Evolutionary conservation across 768 basidiomycete species (phyloP), one percentile per base, ranked within the genome.

Genomic region (Ramaria rubella): DNA sequence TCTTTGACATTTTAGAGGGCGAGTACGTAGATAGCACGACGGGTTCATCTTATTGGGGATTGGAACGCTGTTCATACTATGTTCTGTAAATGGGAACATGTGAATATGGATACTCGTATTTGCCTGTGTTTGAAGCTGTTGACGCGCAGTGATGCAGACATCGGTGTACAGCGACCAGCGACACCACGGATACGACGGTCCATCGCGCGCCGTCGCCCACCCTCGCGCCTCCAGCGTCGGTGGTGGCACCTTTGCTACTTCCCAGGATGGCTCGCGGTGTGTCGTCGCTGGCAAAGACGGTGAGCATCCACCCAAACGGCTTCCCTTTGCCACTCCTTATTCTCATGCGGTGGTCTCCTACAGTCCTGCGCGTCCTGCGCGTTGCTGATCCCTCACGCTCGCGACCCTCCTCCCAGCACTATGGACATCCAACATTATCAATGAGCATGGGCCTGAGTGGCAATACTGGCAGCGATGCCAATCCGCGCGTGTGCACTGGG

Each of bases 211-310:
- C 60, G 83, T 85, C 23, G 81, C 82, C 14, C 69, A 87, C 15
- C 72, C 75, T 12, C 76, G 83, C n/a, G 83, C 78, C 24, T 78
- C 82, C 23, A 69, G 81, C 1, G 72, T 67, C 57, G 86, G 87
- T 49, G 84, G 85, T 31, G 86, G 86, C 0, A 72, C 81, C 1
- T 80, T 91, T 43, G 77, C 86, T 23, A 82, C 78, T 63, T 83
- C 77, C 60, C 82, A 83, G 59, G 87, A 90, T 62, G 84, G 82
- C 1, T 65, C 62, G 34, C 70, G 82, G 62, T 87, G 85, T 69
- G 86, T 81, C 1, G 84, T 90, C 11, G 81, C 87, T 1, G 87
- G 88, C n/a, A 81, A 80, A 68, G 88, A 89, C 74, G 87, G 88
- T 88, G 58, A 60, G 79, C 68, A 19, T 15, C 19, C 5, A 36